phyloP scores from a whole-genome alignment of 2,329 filamentous ascomycete genomes.

The Fusarium anguioides region DNA sequence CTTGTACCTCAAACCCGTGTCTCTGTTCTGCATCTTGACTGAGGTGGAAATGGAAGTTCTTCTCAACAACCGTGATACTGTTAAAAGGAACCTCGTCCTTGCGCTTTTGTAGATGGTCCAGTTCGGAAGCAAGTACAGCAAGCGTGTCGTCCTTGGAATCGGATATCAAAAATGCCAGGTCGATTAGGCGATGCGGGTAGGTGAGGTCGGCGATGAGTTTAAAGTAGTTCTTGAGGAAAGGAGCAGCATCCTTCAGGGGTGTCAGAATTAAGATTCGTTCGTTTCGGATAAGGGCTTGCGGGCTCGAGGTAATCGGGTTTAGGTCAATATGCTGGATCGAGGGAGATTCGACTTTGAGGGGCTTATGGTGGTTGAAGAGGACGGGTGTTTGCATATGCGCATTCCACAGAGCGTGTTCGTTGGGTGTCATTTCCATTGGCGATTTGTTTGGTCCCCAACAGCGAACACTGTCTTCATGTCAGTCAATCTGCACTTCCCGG shows the following conservation, averaged over 20 bases:
- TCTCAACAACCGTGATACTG: constrained; percentile 86
- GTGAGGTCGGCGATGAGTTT: constrained; percentile 89
- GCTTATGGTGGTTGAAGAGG: constrained; percentile 93
- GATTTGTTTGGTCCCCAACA: constrained; percentile 96
- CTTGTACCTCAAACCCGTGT: constrained; percentile 89
- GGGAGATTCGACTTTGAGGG: constrained; percentile 83
- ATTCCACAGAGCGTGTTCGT: constrained; percentile 91
- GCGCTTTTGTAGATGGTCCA: constrained; percentile 87
- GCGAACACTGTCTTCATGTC: constrained; percentile 76
- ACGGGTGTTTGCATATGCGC: constrained; percentile 91
- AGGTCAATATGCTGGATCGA: constrained; percentile 85
- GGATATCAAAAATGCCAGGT: constrained; percentile 92
- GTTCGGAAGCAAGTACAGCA: constrained; percentile 83
- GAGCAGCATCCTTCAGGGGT: constrained; percentile 88
- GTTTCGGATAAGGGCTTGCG: constrained; percentile 80
- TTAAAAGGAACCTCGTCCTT: constrained; percentile 85
- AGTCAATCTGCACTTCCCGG: constrained; percentile 43
- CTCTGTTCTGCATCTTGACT: constrained; percentile 84
- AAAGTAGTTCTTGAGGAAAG: constrained; percentile 88
- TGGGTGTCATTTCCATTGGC: constrained; percentile 94
- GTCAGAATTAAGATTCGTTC: constrained; percentile 93
- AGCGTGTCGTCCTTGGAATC: constrained; percentile 93
- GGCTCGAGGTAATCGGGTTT: constrained; percentile 84
- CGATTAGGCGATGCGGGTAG: constrained; percentile 95
- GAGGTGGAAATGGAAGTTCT: constrained; percentile 84